Evolutionary conservation across 2,329 filamentous ascomycete genomes (phyloP).

Genomic region (Phialocephala sp.): DNA sequence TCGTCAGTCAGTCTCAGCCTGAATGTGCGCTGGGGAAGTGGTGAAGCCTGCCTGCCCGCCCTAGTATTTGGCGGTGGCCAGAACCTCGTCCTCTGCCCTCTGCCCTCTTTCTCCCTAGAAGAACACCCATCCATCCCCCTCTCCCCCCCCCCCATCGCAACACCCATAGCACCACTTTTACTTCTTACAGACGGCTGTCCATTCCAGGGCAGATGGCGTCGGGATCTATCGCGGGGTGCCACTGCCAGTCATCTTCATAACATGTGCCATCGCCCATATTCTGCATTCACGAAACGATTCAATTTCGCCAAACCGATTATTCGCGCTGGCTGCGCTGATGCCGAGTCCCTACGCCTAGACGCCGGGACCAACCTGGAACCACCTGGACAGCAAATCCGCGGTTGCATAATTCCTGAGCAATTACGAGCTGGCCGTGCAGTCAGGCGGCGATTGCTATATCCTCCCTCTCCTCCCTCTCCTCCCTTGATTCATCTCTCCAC

Average conservation of each 20-base stretch:
- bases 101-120: conserved; percentile 1
- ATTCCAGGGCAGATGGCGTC: conserved; percentile 23
- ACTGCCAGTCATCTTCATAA: conserved; percentile 16
- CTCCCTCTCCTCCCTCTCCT: conserved; percentile 8
- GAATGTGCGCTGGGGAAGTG: neutral
- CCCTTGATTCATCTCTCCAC: conserved; percentile 31
- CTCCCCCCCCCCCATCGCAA: conserved; percentile 1
- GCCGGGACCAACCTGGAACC: conserved; percentile 29
- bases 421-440: conserved; percentile 20
- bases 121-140: neutral
- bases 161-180: conserved; percentile 14
- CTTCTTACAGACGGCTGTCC: conserved; percentile 9
- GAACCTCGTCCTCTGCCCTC: conserved; percentile 3
- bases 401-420: conserved; percentile 23
- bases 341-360: conserved; percentile 28
- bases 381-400: conserved; percentile 17
- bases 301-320: conserved; percentile 5
- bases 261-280: conserved; percentile 14
- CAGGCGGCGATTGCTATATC: conserved; percentile 24
- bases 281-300: conserved; percentile 11
- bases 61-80: neutral
- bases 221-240: conserved; percentile 4
- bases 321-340: conserved; percentile 36
- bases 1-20: neutral
- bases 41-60: neutral